Base-by-base conservation (phyloP, 768 basidiomycete species). In the Phlebiopsis flavidoalba region DNA sequence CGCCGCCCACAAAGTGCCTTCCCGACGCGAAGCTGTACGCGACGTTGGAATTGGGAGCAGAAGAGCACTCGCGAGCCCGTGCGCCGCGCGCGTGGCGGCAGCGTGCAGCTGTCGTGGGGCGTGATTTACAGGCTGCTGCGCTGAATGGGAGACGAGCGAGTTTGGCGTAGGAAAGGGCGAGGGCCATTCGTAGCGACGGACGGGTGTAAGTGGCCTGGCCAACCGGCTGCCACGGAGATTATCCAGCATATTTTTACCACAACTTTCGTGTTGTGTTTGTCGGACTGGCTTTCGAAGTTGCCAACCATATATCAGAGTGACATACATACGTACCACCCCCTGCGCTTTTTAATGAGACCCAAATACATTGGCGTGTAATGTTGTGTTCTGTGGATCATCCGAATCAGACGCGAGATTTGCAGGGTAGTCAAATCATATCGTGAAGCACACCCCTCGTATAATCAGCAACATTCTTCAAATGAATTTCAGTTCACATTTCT, bases 1-100 rank as follows among this genome's bases (percentile, higher is more conserved):
- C 74, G 19, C 60, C 66, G 7, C 59, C 69, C 19, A 60, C 76
- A 53, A 73, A 71, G 31, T 68, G 72, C 35, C 70, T 82, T 15
- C 76, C 80, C 0, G 80, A 81, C 46, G 80, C 80, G n/a, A 74
- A 77, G 52, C 69, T 80, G 63, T 81, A 77, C 62, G 76, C 80
- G 33, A 82, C 80, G 17, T n/a, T 82, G 80, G 80, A 78, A 77
- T 49, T 81, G 74, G 56, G 80, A 82, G 63, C 67, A 64, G 57
- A 82, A 80, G 69, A 72, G 67, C 37, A 75, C 69, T 65, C 71
- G 71, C 53, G 79, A 80, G 35, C 65, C 76, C 24, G 63, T 79
- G 10, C 63, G 77, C 46, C 63, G 74, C 22, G 68, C 67, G 10
- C 70, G 75, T 57, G 53, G 67, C 43, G 66, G 64, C 31, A 70